Percentiles rank a stretch among this genome's conserved stretches.
These are phyloP conservation scores for Rhytidiadelphus loreus DNA, from an alignment of 225 moss, liverwort and hornwort genomes.

Conservation along the genomic window DNA sequence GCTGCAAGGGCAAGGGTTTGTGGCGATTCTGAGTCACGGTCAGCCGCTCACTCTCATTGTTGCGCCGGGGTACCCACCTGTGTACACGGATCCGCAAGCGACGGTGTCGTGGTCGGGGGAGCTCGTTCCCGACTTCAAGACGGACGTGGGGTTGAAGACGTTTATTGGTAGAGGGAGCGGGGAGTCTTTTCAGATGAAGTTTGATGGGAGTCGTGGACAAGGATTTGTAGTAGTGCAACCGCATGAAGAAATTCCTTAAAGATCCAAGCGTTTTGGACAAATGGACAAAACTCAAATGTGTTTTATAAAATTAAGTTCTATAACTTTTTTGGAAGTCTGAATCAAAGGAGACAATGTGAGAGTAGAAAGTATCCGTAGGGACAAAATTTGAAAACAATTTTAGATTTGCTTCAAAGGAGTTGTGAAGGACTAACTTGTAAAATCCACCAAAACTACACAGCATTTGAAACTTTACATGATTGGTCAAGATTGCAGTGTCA, in stretches of 20 bases:
- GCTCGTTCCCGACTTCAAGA: slow-evolving; percentile 40
- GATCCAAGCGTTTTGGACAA: not conserved
- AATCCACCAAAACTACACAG: too few species aligned
- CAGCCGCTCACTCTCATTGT: slow-evolving; percentile 35
- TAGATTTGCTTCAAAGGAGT: not conserved
- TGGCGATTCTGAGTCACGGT: slow-evolving; percentile 55
- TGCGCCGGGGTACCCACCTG: slow-evolving; percentile 40
- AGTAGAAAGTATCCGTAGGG: not conserved
- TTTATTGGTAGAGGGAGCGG: slow-evolving; percentile 39
- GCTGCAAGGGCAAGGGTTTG: slow-evolving; percentile 49
- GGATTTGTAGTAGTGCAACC: slow-evolving; percentile 73
- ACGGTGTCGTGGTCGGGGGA: slow-evolving; percentile 66
- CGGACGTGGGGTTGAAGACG: slow-evolving; percentile 50
- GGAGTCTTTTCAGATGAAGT: slow-evolving; percentile 67
- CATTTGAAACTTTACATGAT: not conserved
- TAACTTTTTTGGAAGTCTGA: not conserved
- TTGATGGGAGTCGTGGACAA: slow-evolving; percentile 35
- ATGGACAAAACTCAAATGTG: not conserved
- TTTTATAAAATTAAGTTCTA: not conserved
- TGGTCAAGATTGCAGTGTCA: not conserved
- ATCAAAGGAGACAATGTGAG: too few species aligned
- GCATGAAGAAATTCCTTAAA: slow-evolving; percentile 14
- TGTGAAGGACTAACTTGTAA: not conserved
- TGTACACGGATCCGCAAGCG: slow-evolving; percentile 63
- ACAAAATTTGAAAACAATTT: too few species aligned